Conservation (phyloP, 371 early-diverging fungal species). For the Zychaea mexicana region DNA sequence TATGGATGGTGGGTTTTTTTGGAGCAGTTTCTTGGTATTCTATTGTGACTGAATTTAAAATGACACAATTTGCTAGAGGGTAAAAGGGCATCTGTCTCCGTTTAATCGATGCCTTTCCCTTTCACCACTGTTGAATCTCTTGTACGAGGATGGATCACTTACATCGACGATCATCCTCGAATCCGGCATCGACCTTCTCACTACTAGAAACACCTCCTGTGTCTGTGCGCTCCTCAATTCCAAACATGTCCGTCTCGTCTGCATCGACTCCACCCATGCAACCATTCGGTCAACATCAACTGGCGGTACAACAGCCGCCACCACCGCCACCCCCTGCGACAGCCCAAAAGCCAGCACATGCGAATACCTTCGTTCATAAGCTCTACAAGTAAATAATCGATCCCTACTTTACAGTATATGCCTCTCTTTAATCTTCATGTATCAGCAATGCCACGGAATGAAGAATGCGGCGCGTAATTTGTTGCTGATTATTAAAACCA, state of each 20-base stretch:
- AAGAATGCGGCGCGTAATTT: background rate
- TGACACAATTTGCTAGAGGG: slow-evolving; percentile 8
- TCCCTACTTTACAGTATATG: no score
- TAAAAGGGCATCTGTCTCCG: background rate
- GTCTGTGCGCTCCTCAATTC: slow-evolving; percentile 11
- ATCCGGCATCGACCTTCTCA: slow-evolving; percentile 9
- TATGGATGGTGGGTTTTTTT: background rate
- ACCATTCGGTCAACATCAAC: slow-evolving; percentile 10
- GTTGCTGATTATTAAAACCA: no score
- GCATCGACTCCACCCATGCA: background rate
- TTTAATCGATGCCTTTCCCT: slow-evolving; percentile 12
- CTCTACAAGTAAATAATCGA: slow-evolving; percentile 20
- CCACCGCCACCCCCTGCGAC: slow-evolving; percentile 5
- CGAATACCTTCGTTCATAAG: slow-evolving; percentile 27
- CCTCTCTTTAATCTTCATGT: background rate
- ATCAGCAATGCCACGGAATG: background rate
- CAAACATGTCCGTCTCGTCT: slow-evolving; percentile 1
- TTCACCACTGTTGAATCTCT: background rate
- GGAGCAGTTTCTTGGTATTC: slow-evolving; percentile 7
- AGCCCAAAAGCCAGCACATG: slow-evolving; percentile 16
- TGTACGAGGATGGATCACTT: slow-evolving; percentile 13
- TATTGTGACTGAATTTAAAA: slow-evolving; percentile 17
- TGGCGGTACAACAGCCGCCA: slow-evolving; percentile 8
- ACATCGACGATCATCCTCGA: slow-evolving; percentile 13
- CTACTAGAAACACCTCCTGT: slow-evolving; percentile 13